Evolutionary conservation across 192 early-diverging fungal species (phyloP).

Genomic region (Umbelopsis ramanniana): DNA sequence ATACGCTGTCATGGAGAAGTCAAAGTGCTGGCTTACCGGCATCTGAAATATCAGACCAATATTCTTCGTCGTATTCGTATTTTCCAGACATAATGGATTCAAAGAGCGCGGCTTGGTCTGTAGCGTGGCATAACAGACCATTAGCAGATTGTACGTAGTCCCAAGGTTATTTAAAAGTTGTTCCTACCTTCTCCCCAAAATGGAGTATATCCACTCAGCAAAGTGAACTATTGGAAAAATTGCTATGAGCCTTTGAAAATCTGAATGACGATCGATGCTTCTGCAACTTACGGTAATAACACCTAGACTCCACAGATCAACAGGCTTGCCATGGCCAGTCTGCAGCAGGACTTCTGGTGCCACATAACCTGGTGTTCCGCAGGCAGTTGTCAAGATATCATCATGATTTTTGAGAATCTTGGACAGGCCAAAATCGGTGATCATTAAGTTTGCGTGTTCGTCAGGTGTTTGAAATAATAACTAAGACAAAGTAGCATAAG

Average conservation of each 20-base stretch:
- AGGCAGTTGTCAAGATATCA: slow-evolving; percentile 83
- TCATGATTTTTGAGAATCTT: slow-evolving; percentile 73
- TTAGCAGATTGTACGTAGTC: neutral
- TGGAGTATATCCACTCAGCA: slow-evolving; percentile 84
- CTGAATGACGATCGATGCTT: too few relatives aligned
- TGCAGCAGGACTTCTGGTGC: slow-evolving; percentile 87
- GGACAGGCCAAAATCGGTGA: slow-evolving; percentile 90
- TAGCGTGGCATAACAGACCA: neutral
- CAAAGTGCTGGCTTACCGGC: slow-evolving; percentile 36
- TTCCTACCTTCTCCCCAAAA: slow-evolving; percentile 55
- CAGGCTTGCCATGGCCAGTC: slow-evolving; percentile 87
- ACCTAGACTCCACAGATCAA: slow-evolving; percentile 96
- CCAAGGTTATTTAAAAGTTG: too few relatives aligned
- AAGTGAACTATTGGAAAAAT: slow-evolving; percentile 56
- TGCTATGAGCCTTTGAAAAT: neutral
- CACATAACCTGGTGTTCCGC: slow-evolving; percentile 90
- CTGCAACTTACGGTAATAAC: slow-evolving; percentile 65
- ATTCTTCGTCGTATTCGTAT: slow-evolving; percentile 74
- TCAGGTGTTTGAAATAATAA: slow-evolving; percentile 70
- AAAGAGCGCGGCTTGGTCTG: slow-evolving; percentile 65
- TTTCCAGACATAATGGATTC: slow-evolving; percentile 68
- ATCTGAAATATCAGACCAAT: slow-evolving; percentile 83
- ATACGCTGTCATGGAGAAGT: neutral
- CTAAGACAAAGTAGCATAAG: slow-evolving; percentile 13
- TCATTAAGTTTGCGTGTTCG: slow-evolving; percentile 70